Evolutionary conservation across 1,284 basidiomycete species (phyloP).

Genomic region (Melanopsichium pennsylvanicum): DNA sequence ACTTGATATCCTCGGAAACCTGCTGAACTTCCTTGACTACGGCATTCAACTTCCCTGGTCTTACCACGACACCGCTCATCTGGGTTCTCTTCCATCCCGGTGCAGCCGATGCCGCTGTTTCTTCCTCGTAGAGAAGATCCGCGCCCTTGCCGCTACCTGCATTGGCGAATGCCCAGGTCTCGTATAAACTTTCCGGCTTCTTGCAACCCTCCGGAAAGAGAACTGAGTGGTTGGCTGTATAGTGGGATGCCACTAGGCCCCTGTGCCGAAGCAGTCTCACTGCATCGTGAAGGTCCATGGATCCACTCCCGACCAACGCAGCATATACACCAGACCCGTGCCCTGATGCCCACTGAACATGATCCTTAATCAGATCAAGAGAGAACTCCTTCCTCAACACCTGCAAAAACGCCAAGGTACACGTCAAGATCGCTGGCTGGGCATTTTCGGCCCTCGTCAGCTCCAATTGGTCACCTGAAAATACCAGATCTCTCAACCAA

Average conservation of each 20-base stretch:
- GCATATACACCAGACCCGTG: slow-evolving; percentile 64
- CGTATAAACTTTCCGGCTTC: slow-evolving; percentile 59
- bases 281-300: slow-evolving; percentile 53
- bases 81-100: slow-evolving; percentile 59
- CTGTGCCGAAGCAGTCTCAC: slow-evolving; percentile 58
- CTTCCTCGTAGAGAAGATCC: slow-evolving; percentile 41
- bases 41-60: slow-evolving; percentile 54
- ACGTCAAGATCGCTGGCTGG: slow-evolving; percentile 59
- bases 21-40: slow-evolving; percentile 48
- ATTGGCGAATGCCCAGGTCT: slow-evolving; percentile 65
- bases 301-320: slow-evolving; percentile 53
- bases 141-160: slow-evolving; percentile 58
- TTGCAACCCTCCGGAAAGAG: slow-evolving; percentile 61
- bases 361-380: slow-evolving; percentile 56
- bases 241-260: slow-evolving; percentile 53
- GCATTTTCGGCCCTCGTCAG: slow-evolving; percentile 62
- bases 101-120: slow-evolving; percentile 1
- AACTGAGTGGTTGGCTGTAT: slow-evolving; percentile 47
- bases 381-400: slow-evolving; percentile 60
- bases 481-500: slow-evolving; percentile 57
- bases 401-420: slow-evolving; percentile 58
- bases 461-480: slow-evolving; percentile 62
- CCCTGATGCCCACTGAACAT: slow-evolving; percentile 55
- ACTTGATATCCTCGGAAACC: slow-evolving; percentile 49
- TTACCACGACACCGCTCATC: slow-evolving; percentile 60